Conservation (phyloP, 1,284 basidiomycete genomes). For the Leccinum subfulvum region DNA sequence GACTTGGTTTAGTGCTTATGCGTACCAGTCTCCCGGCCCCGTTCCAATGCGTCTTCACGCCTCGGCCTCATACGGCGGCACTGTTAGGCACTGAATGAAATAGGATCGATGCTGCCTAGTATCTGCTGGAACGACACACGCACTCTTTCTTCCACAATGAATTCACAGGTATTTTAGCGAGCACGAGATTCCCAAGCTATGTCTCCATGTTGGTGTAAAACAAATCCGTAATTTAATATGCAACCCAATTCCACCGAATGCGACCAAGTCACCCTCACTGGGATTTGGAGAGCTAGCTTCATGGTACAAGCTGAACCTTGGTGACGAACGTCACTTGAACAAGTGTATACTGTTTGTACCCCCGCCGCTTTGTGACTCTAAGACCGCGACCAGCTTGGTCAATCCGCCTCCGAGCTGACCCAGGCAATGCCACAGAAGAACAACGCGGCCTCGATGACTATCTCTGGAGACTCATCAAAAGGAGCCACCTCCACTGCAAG, state of each 20-base stretch:
- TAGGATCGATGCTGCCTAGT: background rate
- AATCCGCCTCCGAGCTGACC: background rate
- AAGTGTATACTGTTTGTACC: background rate
- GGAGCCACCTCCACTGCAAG: background rate
- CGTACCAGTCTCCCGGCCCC: background rate
- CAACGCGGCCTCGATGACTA: background rate
- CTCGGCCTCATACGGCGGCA: conserved; percentile 1
- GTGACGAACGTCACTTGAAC: background rate
- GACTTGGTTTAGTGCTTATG: background rate
- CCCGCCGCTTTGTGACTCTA: background rate
- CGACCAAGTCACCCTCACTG: background rate
- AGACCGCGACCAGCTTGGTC: background rate
- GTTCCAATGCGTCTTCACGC: conserved; percentile 5
- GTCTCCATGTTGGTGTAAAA: background rate
- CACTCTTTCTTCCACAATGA: background rate
- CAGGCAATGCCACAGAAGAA: background rate
- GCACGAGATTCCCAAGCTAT: background rate
- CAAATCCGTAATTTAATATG: background rate
- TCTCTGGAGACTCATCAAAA: background rate
- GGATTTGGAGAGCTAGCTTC: background rate
- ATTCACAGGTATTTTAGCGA: background rate
- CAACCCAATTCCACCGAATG: background rate
- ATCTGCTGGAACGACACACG: background rate
- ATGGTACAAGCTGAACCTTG: background rate
- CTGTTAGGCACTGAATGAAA: background rate